phyloP scores from a whole-genome alignment of 2,329 filamentous ascomycete genomes.

The Chaetomiaceae sp. region DNA sequence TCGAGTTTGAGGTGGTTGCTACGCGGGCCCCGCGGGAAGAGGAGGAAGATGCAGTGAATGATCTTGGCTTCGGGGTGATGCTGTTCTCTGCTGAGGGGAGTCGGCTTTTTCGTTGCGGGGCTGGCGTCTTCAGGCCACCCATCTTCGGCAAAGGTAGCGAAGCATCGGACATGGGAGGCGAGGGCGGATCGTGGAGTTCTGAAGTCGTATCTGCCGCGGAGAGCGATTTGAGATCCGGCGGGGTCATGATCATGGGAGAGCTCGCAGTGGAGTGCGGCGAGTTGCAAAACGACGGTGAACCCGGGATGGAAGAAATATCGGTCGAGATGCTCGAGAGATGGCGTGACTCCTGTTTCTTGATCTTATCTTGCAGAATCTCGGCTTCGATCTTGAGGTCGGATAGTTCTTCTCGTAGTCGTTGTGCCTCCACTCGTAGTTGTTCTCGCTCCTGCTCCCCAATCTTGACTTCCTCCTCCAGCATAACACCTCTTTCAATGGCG shows the following conservation, averaged over 20 bases:
- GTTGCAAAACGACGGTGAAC: conserved; percentile 67
- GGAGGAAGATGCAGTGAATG: conserved; percentile 34
- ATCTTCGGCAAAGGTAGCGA: conserved; percentile 50
- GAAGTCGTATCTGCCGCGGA: conserved; percentile 55
- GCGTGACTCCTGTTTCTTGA: conserved; percentile 64
- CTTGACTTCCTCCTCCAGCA: conserved; percentile 94
- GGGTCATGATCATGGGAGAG: conserved; percentile 84
- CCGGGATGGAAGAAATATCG: conserved; percentile 60
- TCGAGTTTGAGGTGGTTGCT: conserved; percentile 39
- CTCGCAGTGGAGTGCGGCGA: conserved; percentile 85
- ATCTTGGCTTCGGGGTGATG: conserved; percentile 50
- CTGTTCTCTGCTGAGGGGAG: conserved; percentile 53
- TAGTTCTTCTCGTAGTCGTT: conserved; percentile 84
- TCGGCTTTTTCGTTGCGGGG: conserved; percentile 48
- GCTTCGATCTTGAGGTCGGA: conserved; percentile 91
- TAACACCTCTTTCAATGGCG: conserved; percentile 82
- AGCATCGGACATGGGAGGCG: conserved; percentile 86
- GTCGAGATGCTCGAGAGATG: conserved; percentile 58
- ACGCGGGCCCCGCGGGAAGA: conserved; percentile 34
- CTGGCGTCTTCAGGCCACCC: conserved; percentile 40
- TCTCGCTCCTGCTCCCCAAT: conserved; percentile 90
- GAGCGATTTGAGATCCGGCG: conserved; percentile 66
- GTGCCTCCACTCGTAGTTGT: conserved; percentile 79
- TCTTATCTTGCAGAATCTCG: conserved; percentile 90
- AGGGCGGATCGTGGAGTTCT: conserved; percentile 77